Evolutionary conservation across 257 asterid species (phyloP), one percentile per base, ranked within the genome.

Genomic region (Fraxinus pennsylvanica): DNA sequence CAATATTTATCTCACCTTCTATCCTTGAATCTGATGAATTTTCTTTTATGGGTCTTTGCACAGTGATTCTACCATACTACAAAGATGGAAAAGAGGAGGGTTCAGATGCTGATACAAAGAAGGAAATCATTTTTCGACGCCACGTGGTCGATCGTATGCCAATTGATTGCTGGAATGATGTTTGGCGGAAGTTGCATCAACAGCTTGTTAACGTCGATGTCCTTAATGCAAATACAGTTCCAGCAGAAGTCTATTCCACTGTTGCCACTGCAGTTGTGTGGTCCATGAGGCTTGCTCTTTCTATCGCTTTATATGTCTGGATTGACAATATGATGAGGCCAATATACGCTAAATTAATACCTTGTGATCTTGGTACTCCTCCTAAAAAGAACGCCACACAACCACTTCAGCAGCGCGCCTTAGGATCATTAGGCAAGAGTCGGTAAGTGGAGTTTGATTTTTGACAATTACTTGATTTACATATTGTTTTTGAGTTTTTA

Each of bases 381-480:
- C 91, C 90, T 68, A 95, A 93, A 82, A 87, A 35, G 83, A 74
- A n/a, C 30, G 54, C 74, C 76, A 76, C 83, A 50, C 89, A 73
- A 82, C 98, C 98, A 43, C 88, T 86, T 79, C 81, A 89, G 87
- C 79, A 82, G 73, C 84, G 77, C 69, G 82, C 94, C 80, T 96
- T 95, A 81, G 99, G 99, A 75, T 90, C 99, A 84, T 76, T 95
- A 75, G 99, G 99, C 84, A 92, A 93, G 89, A 95, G 98, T 84
- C 89, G 97, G 98, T 95, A 81, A 73, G 94, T 86, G 81, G 78
- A 77, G 63, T 70, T 80, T 65, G 32, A 21, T 69, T 65, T 76
- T 59, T 80, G 39, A 66, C 76, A 61, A 30, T 45, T 54, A 59
- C 21, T 78, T 68, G 36, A 9, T 29, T 80, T 27, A 1, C 65